Base-by-base conservation (phyloP, 495 filamentous ascomycete genomes). In the Podospora pseudocomata region DNA sequence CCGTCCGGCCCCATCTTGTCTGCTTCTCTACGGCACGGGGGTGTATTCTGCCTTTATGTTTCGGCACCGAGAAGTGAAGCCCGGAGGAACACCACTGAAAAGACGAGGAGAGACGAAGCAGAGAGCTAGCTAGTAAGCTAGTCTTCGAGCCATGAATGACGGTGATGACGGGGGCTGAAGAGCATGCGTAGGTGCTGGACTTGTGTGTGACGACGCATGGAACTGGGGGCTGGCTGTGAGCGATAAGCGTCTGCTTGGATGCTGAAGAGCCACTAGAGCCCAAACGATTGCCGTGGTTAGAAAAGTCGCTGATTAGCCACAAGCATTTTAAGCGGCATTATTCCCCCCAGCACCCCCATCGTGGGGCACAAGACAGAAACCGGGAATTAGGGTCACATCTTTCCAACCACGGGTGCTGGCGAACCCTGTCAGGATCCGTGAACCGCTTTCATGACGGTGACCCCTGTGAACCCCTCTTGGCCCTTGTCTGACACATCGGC, bases 351-450 rank as follows among this genome's bases (percentile, higher is more conserved):
- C 59, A 44, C 54, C n/a, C 67, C 59, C 66, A 60, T 69, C 70
- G 72, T 71, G 73, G 71, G 70, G 71, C 57, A 68, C 30, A 19
- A 49, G 66, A 73, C 34, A 72, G 66, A 76, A 78, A 79, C 76
- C 76, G 71, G 73, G 76, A 77, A 75, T 75, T 72, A 74, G 75
- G 73, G 76, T 79, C 68, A 54, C 75, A 78, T 75, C 66, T 68
- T 68, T 71, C 73, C 70, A 74, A 71, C 73, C 68, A 71, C 72
- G 74, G 72, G 67, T 72, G 72, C 66, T 72, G 75, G 70, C 70
- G 73, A 78, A 67, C 74, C 70, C 64, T 75, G 67, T 68, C 68
- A 57, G 39, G 39, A 68, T 68, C 68, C 70, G 69, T 66, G 64
- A 49, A 49, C 39, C 6, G 6, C 39, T 2, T 67, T 57, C 30